These are phyloP conservation scores for Hericium erinaceus DNA, from an alignment of 768 basidiomycete species.

Conservation along the genomic window DNA sequence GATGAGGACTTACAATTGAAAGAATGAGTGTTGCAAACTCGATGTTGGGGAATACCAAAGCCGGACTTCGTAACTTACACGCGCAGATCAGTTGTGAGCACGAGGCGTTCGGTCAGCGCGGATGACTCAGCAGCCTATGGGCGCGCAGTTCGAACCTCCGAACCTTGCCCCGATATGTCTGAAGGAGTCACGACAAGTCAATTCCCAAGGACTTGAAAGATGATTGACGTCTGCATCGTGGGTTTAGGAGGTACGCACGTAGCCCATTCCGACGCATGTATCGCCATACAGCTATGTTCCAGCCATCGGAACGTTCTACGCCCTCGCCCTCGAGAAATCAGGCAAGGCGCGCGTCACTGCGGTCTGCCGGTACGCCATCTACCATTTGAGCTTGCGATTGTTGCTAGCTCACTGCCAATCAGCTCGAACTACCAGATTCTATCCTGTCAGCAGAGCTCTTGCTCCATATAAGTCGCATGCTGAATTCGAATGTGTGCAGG, in stretches of 20 bases:
- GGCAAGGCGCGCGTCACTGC: slow-evolving; percentile 13
- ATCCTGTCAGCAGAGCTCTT: background rate
- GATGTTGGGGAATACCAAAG: too few species aligned
- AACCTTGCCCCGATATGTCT: too few species aligned
- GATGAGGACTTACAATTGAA: too few species aligned
- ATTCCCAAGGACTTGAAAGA: background rate
- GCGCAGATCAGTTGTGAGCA: too few species aligned
- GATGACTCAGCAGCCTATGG: too few species aligned
- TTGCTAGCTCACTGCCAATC: background rate
- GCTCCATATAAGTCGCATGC: too few species aligned
- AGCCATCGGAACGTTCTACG: slow-evolving; percentile 17
- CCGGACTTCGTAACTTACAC: too few species aligned
- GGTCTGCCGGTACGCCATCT: slow-evolving; percentile 13
- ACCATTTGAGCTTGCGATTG: background rate
- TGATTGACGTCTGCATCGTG: slow-evolving; percentile 29
- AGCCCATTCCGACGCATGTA: background rate
- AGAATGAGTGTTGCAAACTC: too few species aligned
- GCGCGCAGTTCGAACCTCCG: too few species aligned
- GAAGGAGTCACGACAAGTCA: too few species aligned
- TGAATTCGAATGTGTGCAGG: background rate
- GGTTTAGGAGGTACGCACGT: background rate
- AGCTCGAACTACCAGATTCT: background rate
- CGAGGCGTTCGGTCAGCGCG: too few species aligned
- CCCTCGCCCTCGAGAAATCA: slow-evolving; percentile 8
- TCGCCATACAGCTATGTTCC: slow-evolving; percentile 3